Evolutionary conservation across 2,329 filamentous ascomycete species (phyloP), one percentile per base, ranked within the genome.

Genomic region (Metarhizium guizhouense): DNA sequence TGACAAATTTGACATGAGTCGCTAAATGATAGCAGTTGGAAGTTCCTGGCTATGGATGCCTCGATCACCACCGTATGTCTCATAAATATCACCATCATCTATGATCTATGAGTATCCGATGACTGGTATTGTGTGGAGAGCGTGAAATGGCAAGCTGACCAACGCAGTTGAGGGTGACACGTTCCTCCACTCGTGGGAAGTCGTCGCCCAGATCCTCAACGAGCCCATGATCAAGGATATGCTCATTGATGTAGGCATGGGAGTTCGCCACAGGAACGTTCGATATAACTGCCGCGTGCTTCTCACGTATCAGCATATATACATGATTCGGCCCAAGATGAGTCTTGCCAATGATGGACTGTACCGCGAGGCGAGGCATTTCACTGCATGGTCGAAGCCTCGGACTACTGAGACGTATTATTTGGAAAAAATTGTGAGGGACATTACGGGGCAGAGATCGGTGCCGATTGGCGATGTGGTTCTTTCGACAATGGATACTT

Each of bases 301-400:
- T 11, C 54, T 68, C 53, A 64, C 68, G 3, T 80, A 91, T 61
- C 79, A 82, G 52, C 83, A 85, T 70, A 84, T 92, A 20, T 70
- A 91, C 18, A 74, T 86, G 56, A 86, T 94, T 56, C 52, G 55
- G 47, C 63, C 64, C 32, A 66, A 66, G 56, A 64, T 67, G 58
- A 60, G 59, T 6, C 65, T 72, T 16, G 69, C 70, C 55, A 69
- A 69, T 36, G 69, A 71, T 53, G 70, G 70, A 6, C 60, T 68
- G 20, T 72, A 68, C 56, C 64, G 70, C 13, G 70, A 72, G 57
- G 63, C 64, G 52, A 65, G 70, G 14, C 67, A 70, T 54, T 74
- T 74, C 56, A 70, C 68, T 2, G 63, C 71, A 3, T 74, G 72
- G 72, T 60, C 58, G 5, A 68, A 67, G 54, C 64, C 64, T 8